A percentile compares a stretch with the other conserved stretches of the same genome.
Conservation (phyloP, 2,329 filamentous ascomycete species). For the Trichoderma hamatum region DNA sequence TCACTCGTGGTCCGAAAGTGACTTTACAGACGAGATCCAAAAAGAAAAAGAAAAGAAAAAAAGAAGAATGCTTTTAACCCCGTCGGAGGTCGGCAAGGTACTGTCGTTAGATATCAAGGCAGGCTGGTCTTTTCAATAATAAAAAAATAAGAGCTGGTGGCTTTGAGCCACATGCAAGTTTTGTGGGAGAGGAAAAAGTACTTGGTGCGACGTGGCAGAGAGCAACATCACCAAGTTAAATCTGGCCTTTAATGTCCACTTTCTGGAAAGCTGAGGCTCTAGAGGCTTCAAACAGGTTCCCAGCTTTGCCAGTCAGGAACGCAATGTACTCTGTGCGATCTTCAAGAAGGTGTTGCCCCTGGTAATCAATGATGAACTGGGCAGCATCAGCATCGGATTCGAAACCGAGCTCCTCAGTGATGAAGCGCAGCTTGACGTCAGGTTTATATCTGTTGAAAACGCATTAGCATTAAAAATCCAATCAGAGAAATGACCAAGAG, state of each 20-base stretch:
- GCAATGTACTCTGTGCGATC: constrained; percentile 74
- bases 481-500: background rate
- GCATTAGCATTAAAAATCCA: constrained; percentile 48
- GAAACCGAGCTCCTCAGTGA: constrained; percentile 95
- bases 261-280: constrained; percentile 75
- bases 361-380: constrained; percentile 84
- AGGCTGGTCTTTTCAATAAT: constrained; percentile 1
- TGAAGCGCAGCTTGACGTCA: constrained; percentile 83
- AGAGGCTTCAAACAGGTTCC: constrained; percentile 71
- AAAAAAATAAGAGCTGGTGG: background rate
- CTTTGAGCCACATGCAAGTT: background rate
- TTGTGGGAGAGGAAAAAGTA: background rate
- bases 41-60: constrained; percentile 7
- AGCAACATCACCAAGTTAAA: constrained; percentile 55
- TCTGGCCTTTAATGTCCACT: constrained; percentile 97
- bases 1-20: background rate
- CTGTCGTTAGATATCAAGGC: constrained; percentile 16
- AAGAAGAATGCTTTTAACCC: constrained; percentile 4
- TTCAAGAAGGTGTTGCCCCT: constrained; percentile 74
- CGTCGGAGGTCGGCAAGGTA: background rate
- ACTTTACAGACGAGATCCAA: constrained; percentile 5
- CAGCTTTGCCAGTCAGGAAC: constrained; percentile 75
- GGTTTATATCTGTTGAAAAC: constrained; percentile 75
- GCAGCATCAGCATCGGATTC: constrained; percentile 88
- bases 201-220: constrained; percentile 12